Percentiles rank a stretch among this genome's conserved stretches.
These are phyloP conservation scores for Glycyrrhiza uralensis DNA, from an alignment of 306 rosid genomes.

Conservation along the genomic window DNA sequence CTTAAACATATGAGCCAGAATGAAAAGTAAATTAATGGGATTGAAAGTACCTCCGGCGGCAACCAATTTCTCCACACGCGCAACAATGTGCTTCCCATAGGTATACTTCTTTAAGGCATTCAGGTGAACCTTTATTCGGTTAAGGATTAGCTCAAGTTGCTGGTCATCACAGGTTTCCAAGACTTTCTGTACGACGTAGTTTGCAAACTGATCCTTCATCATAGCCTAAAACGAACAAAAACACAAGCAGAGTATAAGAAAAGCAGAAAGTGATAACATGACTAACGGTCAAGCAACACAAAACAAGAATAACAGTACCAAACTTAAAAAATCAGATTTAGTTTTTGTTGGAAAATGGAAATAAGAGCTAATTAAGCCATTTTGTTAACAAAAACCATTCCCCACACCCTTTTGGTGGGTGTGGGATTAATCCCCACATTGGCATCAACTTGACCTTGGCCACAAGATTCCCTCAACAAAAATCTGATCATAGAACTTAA, in stretches of 20 bases:
- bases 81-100: conserved; percentile 95
- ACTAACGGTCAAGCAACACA: background rate
- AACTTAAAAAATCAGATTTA: background rate
- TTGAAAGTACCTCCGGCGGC: conserved; percentile 81
- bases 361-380: background rate
- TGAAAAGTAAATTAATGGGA: background rate
- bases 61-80: conserved; percentile 95
- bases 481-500: background rate
- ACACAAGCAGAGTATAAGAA: conserved; percentile 3
- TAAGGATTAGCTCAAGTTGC: conserved; percentile 88
- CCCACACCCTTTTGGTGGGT: too few species aligned
- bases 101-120: conserved; percentile 96
- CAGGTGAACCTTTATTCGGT: conserved; percentile 88
- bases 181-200: conserved; percentile 94
- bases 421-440: too few species aligned
- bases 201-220: conserved; percentile 99
- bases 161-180: conserved; percentile 96
- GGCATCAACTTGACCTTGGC: too few species aligned
- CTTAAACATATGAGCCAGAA: background rate
- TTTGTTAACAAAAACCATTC: too few species aligned
- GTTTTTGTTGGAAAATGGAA: background rate
- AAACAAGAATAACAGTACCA: background rate
- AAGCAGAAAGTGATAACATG: background rate
- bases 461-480: background rate
- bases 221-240: conserved; percentile 37